Base-by-base conservation (phyloP, 129 eudicot genomes). In the Calendula officinalis region DNA sequence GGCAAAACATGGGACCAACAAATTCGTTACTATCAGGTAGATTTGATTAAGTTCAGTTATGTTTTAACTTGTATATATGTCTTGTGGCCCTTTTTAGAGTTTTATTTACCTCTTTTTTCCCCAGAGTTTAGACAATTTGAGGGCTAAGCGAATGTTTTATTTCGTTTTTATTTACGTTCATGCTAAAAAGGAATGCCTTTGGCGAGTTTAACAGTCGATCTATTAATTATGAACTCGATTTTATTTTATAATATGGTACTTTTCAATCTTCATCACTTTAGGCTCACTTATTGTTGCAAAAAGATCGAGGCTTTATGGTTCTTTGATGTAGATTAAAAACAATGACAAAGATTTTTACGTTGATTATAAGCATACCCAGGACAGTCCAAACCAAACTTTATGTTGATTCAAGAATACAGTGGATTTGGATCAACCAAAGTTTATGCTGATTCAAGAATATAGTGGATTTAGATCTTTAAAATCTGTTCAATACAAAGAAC, bases 1-100 rank as follows among this genome's bases (percentile, higher is more conserved):
- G 62, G 62, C 62, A 0, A 57, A 57, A 57, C 62, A 57, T 57
- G 62, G 62, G 3, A 57, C 62, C 62, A 57, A 57, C 45, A 57
- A 57, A 44, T 57, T 57, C 37, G 62, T 57, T 57, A 57, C 62
- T 44, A 57, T 57, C 45, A 57, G 62, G 45, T 57, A 57, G 62
- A 13, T 57, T 56, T 13, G 37, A 57, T 42, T 2, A 36, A 36
- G 37, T 36, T 5, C 6, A n/a, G 45, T 13, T 57, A 10, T 7
- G 62, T 37, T 37, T 43, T 57, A 57, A 56, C 22, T 56, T 56
- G 61, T 57, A 57, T 13, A 56, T 57, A 57, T 57, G 62, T 57
- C 62, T 35, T 57, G 14, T 77, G 32, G 62, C 62, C 62, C 44
- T 57, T 7, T 57, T 57, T 7, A 35, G 62, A 57, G 45, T 43